Base-by-base conservation (phyloP, 2,329 filamentous ascomycete species). In the Penicillium crustosum region DNA sequence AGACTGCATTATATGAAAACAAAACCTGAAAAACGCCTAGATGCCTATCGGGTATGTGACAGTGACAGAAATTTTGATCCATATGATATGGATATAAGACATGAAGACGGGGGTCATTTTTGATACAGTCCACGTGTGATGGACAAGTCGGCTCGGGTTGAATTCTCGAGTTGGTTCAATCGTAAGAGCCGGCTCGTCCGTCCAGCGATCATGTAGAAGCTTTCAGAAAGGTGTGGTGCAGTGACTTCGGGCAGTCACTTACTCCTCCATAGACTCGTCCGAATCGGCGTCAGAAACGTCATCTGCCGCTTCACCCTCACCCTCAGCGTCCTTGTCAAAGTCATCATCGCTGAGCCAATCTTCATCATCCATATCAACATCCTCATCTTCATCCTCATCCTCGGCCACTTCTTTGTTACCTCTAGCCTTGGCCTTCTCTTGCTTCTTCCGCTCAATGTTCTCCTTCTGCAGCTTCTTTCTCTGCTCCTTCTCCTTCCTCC, bases 381-480 rank as follows among this genome's bases (percentile, higher is more conserved):
- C 80, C 45, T 82, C 79, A 57, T 82, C 81, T 60, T 81, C 80
- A 39, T 80, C 79, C 17, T 81, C n/a, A n/a, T n/a, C 80, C 2
- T 76, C 78, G n/a, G 75, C 75, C 3, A 75, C 77, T 38, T 78
- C 73, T 56, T 81, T 71, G 60, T 75, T 78, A 36, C 73, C 73
- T 51, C 68, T 77, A 25, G 77, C 78, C 62, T 78, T 79, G n/a
- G 75, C 82, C 62, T 81, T 85, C 54, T 84, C 82, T 70, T 88
- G 86, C 75, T 83, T 85, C 80, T 97, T 97, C 77, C 83, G 88
- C 77, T 96, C 92, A 2, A 99, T 85, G 67, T 97, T 97, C 64
- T 90, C 92, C 74, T 85, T 92, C 73, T 99, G 94, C 67, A 91
- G 83, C 72, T 88, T 88, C 77, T 86, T 89, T 63, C 94, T 82